Conservation (phyloP, 352 stramenopile genomes). For the Globisporangium camurandrum region DNA sequence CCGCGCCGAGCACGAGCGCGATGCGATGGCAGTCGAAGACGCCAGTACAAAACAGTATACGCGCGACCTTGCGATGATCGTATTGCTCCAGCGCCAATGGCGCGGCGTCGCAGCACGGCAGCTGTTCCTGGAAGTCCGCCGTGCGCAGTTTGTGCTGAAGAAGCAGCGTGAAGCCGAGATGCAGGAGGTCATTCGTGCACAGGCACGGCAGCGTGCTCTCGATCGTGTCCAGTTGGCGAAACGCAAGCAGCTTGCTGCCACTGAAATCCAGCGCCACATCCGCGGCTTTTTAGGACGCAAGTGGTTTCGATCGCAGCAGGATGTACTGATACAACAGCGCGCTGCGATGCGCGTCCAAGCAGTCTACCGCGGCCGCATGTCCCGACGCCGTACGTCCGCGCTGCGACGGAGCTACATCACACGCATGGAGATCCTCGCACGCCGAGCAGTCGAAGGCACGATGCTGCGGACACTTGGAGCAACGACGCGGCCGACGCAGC, state of each 20-base stretch:
- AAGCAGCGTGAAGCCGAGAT: conserved; percentile 65
- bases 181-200: conserved; percentile 52
- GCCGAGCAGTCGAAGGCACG: conserved; percentile 54
- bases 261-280: conserved; percentile 63
- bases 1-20: conserved; percentile 50
- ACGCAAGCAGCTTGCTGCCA: conserved; percentile 35
- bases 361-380: conserved; percentile 65
- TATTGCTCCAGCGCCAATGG: conserved; percentile 67
- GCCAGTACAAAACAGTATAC: conserved; percentile 29
- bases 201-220: conserved; percentile 37
- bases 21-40: conserved; percentile 49
- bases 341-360: conserved; percentile 52
- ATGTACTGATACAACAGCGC: conserved; percentile 39
- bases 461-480: conserved; percentile 50
- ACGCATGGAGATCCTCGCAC: conserved; percentile 63
- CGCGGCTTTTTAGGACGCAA: conserved; percentile 44
- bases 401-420: conserved; percentile 65
- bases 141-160: conserved; percentile 39
- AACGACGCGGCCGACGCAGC: conserved; percentile 46
- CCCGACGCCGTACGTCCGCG: conserved; percentile 49
- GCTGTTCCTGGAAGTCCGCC: conserved; percentile 52
- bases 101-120: conserved; percentile 55
- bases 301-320: conserved; percentile 51
- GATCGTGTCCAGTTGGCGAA: conserved; percentile 44
- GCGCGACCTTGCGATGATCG: conserved; percentile 43